Evolutionary conservation across 1,284 basidiomycete genomes (phyloP), one percentile per base, ranked within the genome.

Genomic region (Cutaneotrichosporon sp.): DNA sequence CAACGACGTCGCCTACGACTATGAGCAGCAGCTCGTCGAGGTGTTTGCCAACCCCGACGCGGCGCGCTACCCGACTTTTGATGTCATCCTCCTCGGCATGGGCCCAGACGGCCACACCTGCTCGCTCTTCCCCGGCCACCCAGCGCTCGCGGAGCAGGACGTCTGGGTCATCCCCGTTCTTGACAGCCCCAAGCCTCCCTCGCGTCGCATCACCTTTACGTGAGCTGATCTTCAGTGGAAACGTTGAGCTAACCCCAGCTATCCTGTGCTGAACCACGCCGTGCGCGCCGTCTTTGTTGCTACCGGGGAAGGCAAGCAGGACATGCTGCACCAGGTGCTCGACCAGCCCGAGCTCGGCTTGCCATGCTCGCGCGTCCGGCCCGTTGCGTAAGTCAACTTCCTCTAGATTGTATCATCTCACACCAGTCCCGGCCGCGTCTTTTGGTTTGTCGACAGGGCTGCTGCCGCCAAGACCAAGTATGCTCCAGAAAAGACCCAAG

Each of bases 81-180:
- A 97, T 74, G 83, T 97, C 68, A 87, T 97, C 77, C 82, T 97
- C 38, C 84, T 97, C 49, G 92, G 92, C 53, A 85, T 92, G 81
- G 92, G 92, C 12, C 85, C 88, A 4, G 94, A 97, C 70, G 94
- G 96, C 17, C 96, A 99, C 80, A 98, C 94, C 26, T 90, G 87
- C 60, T 92, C 88, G 22, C 84, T 99, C 60, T 99, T 99, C 83
- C 94, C 96, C 20, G 87, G 83, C 3, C 94, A 98, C 72, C 81
- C 82, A 52, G 81, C 97, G 38, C 81, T 98, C 35, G 68, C 77
- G 34, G 94, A 97, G 76, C 83, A 82, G 57, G 88, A 90, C 70
- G 82, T 90, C 47, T 98, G 94, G 94, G 90, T 99, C 20, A 91
- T 91, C 1, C 88, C 85, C 72, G 80, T 98, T 66, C 85, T 88